phyloP scores from a whole-genome alignment of 2,329 filamentous ascomycete species.

The Trichoderma citrinoviride region DNA sequence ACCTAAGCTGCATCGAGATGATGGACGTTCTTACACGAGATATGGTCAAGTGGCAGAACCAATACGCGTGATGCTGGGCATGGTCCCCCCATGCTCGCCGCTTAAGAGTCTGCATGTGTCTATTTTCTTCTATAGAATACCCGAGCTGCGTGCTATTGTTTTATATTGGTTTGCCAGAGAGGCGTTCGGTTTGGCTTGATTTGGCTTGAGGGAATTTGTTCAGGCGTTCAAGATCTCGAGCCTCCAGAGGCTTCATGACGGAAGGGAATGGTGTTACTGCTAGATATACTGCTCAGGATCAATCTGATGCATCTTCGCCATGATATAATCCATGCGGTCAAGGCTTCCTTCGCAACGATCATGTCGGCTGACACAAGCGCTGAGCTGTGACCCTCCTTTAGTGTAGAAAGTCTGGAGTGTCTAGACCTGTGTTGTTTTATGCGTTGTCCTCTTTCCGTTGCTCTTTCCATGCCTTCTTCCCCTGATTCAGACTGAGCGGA shows the following conservation, averaged over 20 bases:
- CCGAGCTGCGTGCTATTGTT: neutral
- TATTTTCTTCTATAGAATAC: neutral
- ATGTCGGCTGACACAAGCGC: neutral
- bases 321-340: neutral
- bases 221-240: too few species aligned
- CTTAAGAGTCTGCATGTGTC: neutral
- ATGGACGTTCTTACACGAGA: slow-evolving; percentile 82
- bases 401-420: neutral
- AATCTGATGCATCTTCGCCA: too few species aligned
- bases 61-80: slow-evolving; percentile 48
- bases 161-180: neutral
- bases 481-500: slow-evolving; percentile 63
- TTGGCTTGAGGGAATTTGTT: neutral
- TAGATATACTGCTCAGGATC: neutral
- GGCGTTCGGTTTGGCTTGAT: neutral
- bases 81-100: neutral
- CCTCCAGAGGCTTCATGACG: neutral
- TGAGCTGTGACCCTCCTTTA: neutral
- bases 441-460: slow-evolving; percentile 42
- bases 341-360: neutral
- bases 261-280: neutral
- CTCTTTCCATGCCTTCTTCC: slow-evolving; percentile 64
- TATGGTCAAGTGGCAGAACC: slow-evolving; percentile 80
- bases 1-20: slow-evolving; percentile 79
- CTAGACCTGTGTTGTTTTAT: neutral